Evolutionary conservation across 768 basidiomycete genomes (phyloP).

Genomic region (Boletus insuetus): DNA sequence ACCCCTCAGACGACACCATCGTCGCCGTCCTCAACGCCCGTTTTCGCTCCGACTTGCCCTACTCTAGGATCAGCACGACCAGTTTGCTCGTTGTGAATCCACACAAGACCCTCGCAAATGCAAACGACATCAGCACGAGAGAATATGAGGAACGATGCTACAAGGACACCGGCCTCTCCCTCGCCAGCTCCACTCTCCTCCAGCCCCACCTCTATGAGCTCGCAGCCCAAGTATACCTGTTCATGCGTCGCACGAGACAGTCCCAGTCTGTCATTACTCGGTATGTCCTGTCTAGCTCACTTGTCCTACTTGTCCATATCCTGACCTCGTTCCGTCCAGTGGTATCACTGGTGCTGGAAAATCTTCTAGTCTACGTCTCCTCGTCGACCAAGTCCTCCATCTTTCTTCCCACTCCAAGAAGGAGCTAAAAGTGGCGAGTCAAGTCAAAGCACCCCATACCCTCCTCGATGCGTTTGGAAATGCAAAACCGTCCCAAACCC

Average conservation of each 20-base stretch:
- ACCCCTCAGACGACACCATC: conserved; percentile 83
- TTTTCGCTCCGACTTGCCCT: conserved; percentile 84
- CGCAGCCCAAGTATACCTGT: conserved; percentile 76
- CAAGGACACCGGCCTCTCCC: conserved; percentile 68
- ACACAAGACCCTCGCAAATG: conserved; percentile 72
- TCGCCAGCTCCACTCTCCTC: conserved; percentile 54
- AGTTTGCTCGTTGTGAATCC: conserved; percentile 84
- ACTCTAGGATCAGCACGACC: conserved; percentile 69
- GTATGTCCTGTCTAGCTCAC: conserved; percentile 40
- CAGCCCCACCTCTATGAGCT: conserved; percentile 90
- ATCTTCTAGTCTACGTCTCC: conserved; percentile 65
- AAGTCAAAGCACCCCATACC: conserved; percentile 71
- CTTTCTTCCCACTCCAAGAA: conserved; percentile 81
- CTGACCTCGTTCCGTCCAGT: conserved; percentile 37
- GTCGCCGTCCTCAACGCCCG: conserved; percentile 78
- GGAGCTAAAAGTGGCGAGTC: conserved; percentile 66
- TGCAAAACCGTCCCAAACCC: conserved; percentile 80
- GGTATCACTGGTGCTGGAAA: conserved; percentile 91
- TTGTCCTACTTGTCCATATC: not conserved
- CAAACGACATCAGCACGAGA: conserved; percentile 76
- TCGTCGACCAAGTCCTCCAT: conserved; percentile 76
- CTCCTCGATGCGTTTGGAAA: conserved; percentile 90
- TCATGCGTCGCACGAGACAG: conserved; percentile 77
- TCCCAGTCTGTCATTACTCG: conserved; percentile 75
- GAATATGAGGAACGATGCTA: conserved; percentile 83